Conservation (phyloP, 208 protist species). For the Crithidia expoeki region DNA sequence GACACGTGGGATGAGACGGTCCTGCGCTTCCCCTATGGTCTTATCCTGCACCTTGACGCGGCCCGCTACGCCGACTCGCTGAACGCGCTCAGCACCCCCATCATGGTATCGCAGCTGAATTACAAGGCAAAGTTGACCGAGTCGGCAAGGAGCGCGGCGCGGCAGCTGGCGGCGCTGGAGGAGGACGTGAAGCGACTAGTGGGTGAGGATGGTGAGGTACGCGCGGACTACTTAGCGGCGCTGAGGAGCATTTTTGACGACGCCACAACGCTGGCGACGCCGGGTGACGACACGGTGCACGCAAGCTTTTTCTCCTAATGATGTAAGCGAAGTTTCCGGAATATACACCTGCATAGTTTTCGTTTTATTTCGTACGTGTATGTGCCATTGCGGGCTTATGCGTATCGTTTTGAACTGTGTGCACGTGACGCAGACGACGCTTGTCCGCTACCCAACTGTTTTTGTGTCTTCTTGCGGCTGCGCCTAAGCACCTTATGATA, state of each 20-base stretch:
- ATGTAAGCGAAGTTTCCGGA: not conserved
- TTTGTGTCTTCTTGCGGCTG: no score
- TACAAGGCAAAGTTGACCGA: constrained; percentile 19
- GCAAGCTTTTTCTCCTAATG: constrained; percentile 1
- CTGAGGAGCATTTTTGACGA: constrained; percentile 30
- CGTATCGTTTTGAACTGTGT: no score
- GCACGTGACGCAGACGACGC: no score
- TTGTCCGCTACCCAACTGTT: no score
- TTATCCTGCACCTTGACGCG: constrained; percentile 55
- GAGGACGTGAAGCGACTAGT: constrained; percentile 25
- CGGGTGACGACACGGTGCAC: constrained; percentile 33
- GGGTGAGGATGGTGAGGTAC: not conserved
- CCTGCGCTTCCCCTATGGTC: constrained; percentile 50
- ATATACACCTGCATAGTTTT: constrained; percentile 4
- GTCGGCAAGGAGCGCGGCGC: constrained; percentile 3
- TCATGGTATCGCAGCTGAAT: constrained; percentile 35
- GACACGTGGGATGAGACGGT: constrained; percentile 73
- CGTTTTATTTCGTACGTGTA: no score
- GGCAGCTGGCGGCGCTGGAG: constrained; percentile 34
- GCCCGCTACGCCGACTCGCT: constrained; percentile 44
- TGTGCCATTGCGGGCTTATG: no score
- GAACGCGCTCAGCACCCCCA: constrained; percentile 38
- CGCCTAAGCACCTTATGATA: no score
- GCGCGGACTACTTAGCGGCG: constrained; percentile 19
- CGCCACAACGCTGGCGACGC: constrained; percentile 23